Evolutionary conservation across 257 asterid genomes (phyloP).

Genomic region (Salvia rosmarinus): DNA sequence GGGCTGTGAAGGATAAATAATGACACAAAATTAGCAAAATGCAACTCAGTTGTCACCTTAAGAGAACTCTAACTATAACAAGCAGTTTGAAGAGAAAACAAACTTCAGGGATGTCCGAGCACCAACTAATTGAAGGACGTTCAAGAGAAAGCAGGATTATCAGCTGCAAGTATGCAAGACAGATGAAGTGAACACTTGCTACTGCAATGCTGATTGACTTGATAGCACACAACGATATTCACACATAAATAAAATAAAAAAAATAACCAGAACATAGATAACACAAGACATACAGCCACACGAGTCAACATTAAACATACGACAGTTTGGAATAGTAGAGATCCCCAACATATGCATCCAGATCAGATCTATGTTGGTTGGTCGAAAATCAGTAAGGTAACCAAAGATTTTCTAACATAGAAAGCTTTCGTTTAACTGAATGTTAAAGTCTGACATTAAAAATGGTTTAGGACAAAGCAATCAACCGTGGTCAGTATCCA

Average conservation of each 20-base stretch:
- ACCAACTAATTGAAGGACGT: background rate
- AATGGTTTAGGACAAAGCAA: background rate
- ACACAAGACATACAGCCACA: background rate
- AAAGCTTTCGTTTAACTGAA: background rate
- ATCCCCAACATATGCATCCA: background rate
- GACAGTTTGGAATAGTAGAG: background rate
- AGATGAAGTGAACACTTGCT: background rate
- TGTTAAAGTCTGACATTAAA: background rate
- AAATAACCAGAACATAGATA: background rate
- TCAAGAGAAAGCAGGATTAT: background rate
- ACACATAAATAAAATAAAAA: background rate
- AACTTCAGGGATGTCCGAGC: too few species aligned
- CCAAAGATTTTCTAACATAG: background rate
- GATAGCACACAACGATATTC: background rate
- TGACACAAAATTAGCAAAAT: background rate
- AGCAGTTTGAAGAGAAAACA: too few species aligned
- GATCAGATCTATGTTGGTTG: background rate
- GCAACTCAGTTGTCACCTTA: too few species aligned
- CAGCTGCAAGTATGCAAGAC: background rate
- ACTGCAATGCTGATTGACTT: background rate
- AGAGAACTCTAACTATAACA: too few species aligned
- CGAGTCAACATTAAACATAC: background rate
- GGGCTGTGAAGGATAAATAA: too few species aligned
- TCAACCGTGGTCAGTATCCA: background rate
- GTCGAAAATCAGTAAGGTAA: background rate